These are phyloP conservation scores for Kluyveromyces dobzhanskii DNA, from an alignment of 805 yeast species.

Conservation along the genomic window DNA sequence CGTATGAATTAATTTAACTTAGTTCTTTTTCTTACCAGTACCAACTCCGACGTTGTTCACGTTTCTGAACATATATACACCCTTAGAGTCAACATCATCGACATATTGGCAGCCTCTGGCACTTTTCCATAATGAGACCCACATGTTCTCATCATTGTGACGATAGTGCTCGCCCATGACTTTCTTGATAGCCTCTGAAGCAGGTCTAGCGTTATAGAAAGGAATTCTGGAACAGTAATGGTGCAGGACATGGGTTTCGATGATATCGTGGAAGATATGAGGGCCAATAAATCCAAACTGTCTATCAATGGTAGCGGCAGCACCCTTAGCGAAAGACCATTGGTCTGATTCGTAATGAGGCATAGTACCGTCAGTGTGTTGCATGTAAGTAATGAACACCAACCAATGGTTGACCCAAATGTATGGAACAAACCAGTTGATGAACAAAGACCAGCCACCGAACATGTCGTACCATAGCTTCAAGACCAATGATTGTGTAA, in stretches of 20 bases:
- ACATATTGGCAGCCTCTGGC: slow-evolving; percentile 64
- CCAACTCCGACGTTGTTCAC: slow-evolving; percentile 48
- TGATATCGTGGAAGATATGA: slow-evolving; percentile 77
- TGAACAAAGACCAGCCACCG: slow-evolving; percentile 54
- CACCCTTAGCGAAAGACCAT: slow-evolving; percentile 87
- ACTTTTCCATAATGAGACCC: slow-evolving; percentile 53
- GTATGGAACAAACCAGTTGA: slow-evolving; percentile 72
- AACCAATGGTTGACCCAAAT: slow-evolving; percentile 83
- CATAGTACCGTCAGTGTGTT: slow-evolving; percentile 71
- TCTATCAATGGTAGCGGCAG: slow-evolving; percentile 82
- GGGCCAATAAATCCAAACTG: slow-evolving; percentile 75
- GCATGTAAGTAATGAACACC: slow-evolving; percentile 76
- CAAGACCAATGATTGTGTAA: slow-evolving; percentile 41
- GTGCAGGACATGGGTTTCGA: slow-evolving; percentile 84
- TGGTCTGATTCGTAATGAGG: slow-evolving; percentile 70
- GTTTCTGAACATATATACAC: slow-evolving; percentile 70
- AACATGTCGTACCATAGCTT: slow-evolving; percentile 52
- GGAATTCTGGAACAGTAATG: slow-evolving; percentile 81
- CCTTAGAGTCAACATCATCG: slow-evolving; percentile 63
- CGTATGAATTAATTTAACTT: too few species aligned
- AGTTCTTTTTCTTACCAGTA: slow-evolving; percentile 6
- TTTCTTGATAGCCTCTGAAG: slow-evolving; percentile 66
- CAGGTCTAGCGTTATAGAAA: slow-evolving; percentile 78
- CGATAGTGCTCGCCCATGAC: slow-evolving; percentile 80
- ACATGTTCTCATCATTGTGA: slow-evolving; percentile 62